Base-by-base conservation (phyloP, 1,139 yeast genomes). In the Scheffersomyces lignicola region DNA sequence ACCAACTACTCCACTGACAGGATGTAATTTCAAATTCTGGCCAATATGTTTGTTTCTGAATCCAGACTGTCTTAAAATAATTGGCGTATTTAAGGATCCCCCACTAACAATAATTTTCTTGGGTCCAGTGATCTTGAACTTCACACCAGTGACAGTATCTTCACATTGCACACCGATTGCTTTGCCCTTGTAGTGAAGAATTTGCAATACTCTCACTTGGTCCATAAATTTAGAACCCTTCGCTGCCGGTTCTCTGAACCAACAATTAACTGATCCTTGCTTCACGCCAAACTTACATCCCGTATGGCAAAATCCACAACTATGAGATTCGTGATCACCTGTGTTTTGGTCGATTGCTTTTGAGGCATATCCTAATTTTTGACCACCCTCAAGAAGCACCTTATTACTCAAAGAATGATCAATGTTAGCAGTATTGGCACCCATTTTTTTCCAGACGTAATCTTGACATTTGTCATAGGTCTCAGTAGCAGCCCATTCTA, bases 281-380 rank as follows among this genome's bases (percentile, higher is more conserved):
- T 76, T 77, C 38, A 72, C 58, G n/a, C 78, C 82, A 54, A 52
- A 60, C 35, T 64, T 71, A 49, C 80, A 75, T n/a, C 83, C 83
- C 39, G 67, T 55, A 35, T 70, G 64, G 41, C 82, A 76, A 41
- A 62, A 59, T 3, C 80, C 80, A 55, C 80, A 75, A 31, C 63
- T 59, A 44, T 76, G 82, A 24, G 49, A 50, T 5, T 47, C 47
- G 42, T 72, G 74, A n/a, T 54, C 57, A 4, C 80, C 82, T 23
- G 61, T 70, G 43, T 78, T 78, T 47, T 78, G 83, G 3, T 65
- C 67, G 15, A 77, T 65, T 18, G 48, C 62, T 26, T 56, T 58
- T 2, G 62, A 65, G 5, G 53, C 55, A 47, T 72, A 76, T 1
- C 78, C 80, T 36, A 78, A 65, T 44, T 67, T 70, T 31, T 52